Evolutionary conservation across 1,139 yeast species (phyloP), one percentile per base, ranked within the genome.

Genomic region (Nematodospora anomalae): DNA sequence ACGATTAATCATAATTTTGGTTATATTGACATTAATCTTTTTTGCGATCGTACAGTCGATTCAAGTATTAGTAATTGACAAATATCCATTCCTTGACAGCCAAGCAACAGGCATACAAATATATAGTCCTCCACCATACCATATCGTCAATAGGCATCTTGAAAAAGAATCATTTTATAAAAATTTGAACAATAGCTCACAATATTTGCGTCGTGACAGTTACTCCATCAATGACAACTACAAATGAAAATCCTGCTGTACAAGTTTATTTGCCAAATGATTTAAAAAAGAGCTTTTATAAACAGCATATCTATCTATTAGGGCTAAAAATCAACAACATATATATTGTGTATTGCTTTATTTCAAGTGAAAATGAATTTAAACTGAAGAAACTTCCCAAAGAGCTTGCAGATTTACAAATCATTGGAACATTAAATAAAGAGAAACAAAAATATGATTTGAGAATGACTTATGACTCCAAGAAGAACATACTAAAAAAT

Each of bases 161-260:
- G 24, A 18, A n/a, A 23, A 13, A 16, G 26, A 28, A 16, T 27
- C 44, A 13, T 64, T 68, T 46, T 69, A 68, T 49, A 54, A 56
- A 37, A 62, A 58, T 40, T 53, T 66, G 38, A 69, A 68, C 47
- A 67, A 60, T 45, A 68, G 74, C 43, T 63, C 73, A 2, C 75
- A 67, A 44, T 69, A 64, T 44, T 51, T 69, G 25, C 49, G 76
- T 37, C 50, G 76, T 38, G 76, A 70, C 46, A 68, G 74, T 37
- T 62, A 67, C 39, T 50, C 64, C 3, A 12, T 25, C 53, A 50
- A 40, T 37, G 45, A 57, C 52, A 56, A 55, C 16, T 12, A 21
- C 18, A 30, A 27, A 32, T 33, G 35, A 38, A 12, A 9, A 33
- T 9, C 16, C 33, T 16, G 36, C 40, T 4, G 29, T 35, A 6